These are phyloP conservation scores for Globisporangium barbulae DNA, from an alignment of 352 stramenopile genomes.

Conservation along the genomic window DNA sequence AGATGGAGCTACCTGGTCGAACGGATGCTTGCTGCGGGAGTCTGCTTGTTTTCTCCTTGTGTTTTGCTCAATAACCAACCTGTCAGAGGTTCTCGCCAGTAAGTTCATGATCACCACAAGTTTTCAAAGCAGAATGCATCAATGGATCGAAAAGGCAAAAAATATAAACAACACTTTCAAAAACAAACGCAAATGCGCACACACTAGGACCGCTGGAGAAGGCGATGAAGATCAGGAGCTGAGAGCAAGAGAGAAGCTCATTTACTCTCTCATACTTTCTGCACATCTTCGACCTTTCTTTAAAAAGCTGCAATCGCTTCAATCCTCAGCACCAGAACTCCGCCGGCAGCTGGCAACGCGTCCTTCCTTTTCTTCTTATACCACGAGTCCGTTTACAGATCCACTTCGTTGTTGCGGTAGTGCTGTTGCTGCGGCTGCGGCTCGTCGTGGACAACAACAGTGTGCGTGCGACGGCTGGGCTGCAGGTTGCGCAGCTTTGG, in stretches of 20 bases:
- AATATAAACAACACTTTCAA: conserved; percentile 15
- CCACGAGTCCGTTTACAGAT: conserved; percentile 19
- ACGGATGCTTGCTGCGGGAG: background rate
- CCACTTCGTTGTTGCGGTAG: conserved; percentile 47
- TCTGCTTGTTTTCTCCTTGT: background rate
- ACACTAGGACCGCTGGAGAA: conserved; percentile 9
- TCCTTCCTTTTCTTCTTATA: background rate
- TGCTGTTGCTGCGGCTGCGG: conserved; percentile 3
- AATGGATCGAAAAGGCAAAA: conserved; percentile 7
- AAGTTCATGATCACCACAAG: background rate
- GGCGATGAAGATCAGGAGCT: background rate
- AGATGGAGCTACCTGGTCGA: background rate
- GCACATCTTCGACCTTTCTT: background rate
- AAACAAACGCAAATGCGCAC: conserved; percentile 11
- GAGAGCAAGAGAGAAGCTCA: background rate
- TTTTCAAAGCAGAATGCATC: background rate
- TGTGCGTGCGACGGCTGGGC: conserved; percentile 21
- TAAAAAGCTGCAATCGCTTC: conserved; percentile 11
- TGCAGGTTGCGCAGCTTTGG: conserved; percentile 19
- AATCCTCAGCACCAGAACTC: conserved; percentile 2
- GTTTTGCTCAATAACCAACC: background rate
- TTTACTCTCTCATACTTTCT: background rate
- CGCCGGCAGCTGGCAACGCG: background rate
- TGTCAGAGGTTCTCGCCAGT: background rate
- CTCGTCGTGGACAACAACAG: conserved; percentile 25